Percentiles rank a stretch among this genome's conserved stretches.
phyloP scores from a whole-genome alignment of 176 grass and related monocot genomes.

The Ananas comosus region DNA sequence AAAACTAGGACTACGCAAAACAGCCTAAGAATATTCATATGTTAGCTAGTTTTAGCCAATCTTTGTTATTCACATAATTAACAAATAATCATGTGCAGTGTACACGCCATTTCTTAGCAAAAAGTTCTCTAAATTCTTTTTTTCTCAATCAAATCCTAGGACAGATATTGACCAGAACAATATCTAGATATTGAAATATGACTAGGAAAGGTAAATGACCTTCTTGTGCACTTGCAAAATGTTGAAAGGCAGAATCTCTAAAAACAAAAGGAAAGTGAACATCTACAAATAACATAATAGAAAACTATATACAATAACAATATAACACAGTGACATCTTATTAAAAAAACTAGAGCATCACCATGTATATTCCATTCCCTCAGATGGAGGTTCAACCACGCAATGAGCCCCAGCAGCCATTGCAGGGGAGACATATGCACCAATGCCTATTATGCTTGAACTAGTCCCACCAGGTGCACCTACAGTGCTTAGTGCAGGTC shows the following conservation, averaged over 20 bases:
- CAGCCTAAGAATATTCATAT: no score
- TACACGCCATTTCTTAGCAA: no score
- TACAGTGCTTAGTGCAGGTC: conserved; percentile 87
- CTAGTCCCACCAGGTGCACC: conserved; percentile 92
- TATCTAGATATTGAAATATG: no score
- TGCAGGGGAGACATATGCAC: conserved; percentile 95
- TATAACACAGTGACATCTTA: neutral
- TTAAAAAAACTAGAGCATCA: conserved; percentile 23
- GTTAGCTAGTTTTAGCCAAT: no score
- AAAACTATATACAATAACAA: neutral
- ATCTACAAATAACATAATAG: neutral
- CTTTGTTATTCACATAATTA: no score
- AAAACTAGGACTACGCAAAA: no score
- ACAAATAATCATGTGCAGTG: no score
- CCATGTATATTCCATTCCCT: conserved; percentile 97
- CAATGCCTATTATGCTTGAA: conserved; percentile 93
- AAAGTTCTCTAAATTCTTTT: no score
- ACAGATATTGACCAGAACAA: no score
- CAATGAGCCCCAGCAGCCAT: conserved; percentile 98
- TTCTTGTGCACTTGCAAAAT: neutral
- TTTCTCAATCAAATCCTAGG: no score
- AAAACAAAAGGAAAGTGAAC: neutral
- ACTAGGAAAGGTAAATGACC: neutral
- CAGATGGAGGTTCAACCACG: conserved; percentile 67
- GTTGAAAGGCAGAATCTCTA: neutral